These are phyloP conservation scores for Aspergillus sergii DNA, from an alignment of 2,329 filamentous ascomycete genomes.

Conservation along the genomic window DNA sequence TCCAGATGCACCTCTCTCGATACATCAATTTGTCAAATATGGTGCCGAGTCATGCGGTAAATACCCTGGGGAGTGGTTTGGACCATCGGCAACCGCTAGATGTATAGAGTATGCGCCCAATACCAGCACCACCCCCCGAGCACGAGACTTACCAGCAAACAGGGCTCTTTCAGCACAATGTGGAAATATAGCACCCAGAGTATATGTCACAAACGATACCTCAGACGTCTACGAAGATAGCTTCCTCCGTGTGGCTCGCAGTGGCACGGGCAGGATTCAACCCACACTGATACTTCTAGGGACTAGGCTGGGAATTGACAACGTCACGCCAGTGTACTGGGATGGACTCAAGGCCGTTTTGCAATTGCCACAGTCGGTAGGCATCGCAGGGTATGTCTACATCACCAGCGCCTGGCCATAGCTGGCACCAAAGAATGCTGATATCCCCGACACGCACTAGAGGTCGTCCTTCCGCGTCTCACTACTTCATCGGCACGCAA, in stretches of 20 bases:
- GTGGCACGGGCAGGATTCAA: conserved; percentile 66
- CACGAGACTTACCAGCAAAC: neutral
- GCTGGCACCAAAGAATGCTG: conserved; percentile 5
- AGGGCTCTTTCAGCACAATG: conserved; percentile 75
- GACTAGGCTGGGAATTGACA: conserved; percentile 87
- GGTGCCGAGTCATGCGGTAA: conserved; percentile 87
- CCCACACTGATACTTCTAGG: conserved; percentile 89
- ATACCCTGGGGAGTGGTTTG: conserved; percentile 97
- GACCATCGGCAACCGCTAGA: conserved; percentile 89
- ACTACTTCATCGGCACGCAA: conserved; percentile 74
- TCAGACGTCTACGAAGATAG: conserved; percentile 91
- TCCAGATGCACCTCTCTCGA: conserved; percentile 82
- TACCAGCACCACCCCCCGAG: neutral
- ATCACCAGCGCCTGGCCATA: neutral
- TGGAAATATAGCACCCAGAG: conserved; percentile 65
- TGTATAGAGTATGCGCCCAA: conserved; percentile 77
- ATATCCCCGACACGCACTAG: conserved; percentile 48
- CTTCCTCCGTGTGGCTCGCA: conserved; percentile 76
- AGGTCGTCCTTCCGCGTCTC: conserved; percentile 86
- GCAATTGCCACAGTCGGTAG: conserved; percentile 89
- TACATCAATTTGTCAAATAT: conserved; percentile 90
- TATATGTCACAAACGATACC: conserved; percentile 88
- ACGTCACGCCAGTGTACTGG: conserved; percentile 93
- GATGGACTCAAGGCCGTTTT: conserved; percentile 84
- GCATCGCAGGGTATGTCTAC: conserved; percentile 78